Evolutionary conservation across 176 grass and related monocot species (phyloP), one percentile per base, ranked within the genome.

Genomic region (Areca catechu): DNA sequence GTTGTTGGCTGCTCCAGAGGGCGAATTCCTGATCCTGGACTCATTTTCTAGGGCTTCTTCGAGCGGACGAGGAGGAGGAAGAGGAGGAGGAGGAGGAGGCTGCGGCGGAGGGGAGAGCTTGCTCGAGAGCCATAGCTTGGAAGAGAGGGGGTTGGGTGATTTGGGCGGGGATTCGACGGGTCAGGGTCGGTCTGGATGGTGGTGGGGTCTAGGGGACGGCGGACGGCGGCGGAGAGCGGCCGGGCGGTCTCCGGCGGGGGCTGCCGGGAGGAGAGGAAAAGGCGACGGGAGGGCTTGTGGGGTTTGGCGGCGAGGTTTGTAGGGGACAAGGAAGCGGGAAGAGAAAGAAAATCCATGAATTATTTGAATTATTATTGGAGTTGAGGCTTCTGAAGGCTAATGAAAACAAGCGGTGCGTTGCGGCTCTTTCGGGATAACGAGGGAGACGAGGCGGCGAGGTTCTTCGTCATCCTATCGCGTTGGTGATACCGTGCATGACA

Each of bases 71-170:
- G 24, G 63, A 22, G n/a, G 24, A 20, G 49, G 51, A 23, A 60
- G 16, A 1, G 61, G 74, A 2, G 85, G 85, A 0, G 77, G 80
- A 0, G 84, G 30, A 6, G 30, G 30, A 34, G 30, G n/a, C n/a
- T n/a, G n/a, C n/a, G 84, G 4, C 23, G 23, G 27, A 29, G 89
- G 83, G 71, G 87, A 68, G 65, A 97, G 86, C 75, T 91, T 91
- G 57, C 80, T 80, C 25, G 86, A 82, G 6, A 97, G 80, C 86
- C 92, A 97, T 21, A 97, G 92, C 72, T 85, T 97, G 64, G 78
- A 78, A 58, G 86, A 48, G 23, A 97, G 72, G 1, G 92, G 86
- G 29, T 88, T 91, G 19, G 76, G 17, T 20, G 24, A 15, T 14
- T 20, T 1, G 18, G 22, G 1, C 12, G 14, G 50, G 22, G 50